Percentiles rank a stretch among this genome's conserved stretches.
These are phyloP conservation scores for Tylopilus subfusipes DNA, from an alignment of 768 basidiomycete genomes.

Conservation along the genomic window DNA sequence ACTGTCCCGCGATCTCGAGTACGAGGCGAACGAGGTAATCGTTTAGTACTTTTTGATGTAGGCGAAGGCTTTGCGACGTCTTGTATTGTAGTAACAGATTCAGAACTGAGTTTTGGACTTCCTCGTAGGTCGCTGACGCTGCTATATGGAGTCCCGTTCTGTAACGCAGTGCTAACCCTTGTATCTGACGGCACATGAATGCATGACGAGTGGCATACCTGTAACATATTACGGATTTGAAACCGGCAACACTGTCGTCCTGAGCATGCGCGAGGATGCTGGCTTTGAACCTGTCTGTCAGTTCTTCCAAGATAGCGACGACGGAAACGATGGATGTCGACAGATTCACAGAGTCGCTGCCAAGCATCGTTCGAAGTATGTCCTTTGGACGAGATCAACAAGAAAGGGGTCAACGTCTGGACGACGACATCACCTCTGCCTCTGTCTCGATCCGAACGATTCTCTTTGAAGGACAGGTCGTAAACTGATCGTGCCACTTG, in stretches of 20 bases:
- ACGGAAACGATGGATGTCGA: constrained; percentile 14
- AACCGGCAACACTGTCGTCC: constrained; percentile 54
- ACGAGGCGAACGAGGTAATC: constrained; percentile 60
- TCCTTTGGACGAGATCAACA: constrained; percentile 5
- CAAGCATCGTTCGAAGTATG: constrained; percentile 24
- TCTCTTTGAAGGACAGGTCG: constrained; percentile 48
- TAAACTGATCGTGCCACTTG: constrained; percentile 62
- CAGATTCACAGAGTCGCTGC: not conserved
- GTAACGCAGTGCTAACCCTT: not conserved
- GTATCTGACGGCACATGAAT: not conserved
- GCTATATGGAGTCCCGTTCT: constrained; percentile 64
- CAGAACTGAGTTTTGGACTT: constrained; percentile 30
- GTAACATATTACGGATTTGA: constrained; percentile 78
- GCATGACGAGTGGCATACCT: constrained; percentile 21
- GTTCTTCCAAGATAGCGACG: constrained; percentile 17
- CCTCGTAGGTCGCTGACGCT: constrained; percentile 24
- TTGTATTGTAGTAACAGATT: constrained; percentile 35
- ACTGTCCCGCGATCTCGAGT: constrained; percentile 48
- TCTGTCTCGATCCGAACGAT: constrained; percentile 67
- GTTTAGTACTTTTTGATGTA: constrained; percentile 61
- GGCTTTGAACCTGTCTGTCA: constrained; percentile 36
- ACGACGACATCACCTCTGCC: constrained; percentile 53
- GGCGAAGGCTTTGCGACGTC: constrained; percentile 41
- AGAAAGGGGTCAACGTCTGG: not conserved
- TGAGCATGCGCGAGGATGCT: constrained; percentile 37